Percentiles rank a stretch among this genome's conserved stretches.
Conservation (phyloP, 1,284 basidiomycete genomes). For the Cryptococcus depauperatus region DNA sequence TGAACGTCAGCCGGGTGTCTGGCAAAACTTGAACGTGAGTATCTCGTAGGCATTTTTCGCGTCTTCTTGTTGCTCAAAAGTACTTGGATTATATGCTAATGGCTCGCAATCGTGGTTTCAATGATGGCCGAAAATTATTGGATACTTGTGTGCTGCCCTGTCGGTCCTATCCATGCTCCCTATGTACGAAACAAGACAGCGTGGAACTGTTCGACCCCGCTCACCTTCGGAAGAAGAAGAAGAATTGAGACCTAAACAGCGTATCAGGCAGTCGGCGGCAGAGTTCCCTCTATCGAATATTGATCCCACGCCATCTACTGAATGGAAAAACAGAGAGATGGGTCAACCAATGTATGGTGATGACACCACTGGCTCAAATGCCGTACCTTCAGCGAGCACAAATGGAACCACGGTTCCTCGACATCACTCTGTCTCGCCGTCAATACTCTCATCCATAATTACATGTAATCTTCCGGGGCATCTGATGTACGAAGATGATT, state of each 20-base stretch:
- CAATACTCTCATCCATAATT: constrained; percentile 9
- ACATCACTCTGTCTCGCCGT: constrained; percentile 7
- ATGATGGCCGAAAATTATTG: too few relatives aligned
- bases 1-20: too few relatives aligned
- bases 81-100: too few relatives aligned
- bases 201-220: constrained; percentile 14
- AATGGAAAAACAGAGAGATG: constrained; percentile 7
- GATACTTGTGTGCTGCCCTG: too few relatives aligned
- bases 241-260: constrained; percentile 7
- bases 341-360: constrained; percentile 11
- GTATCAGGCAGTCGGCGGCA: constrained; percentile 7
- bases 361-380: constrained; percentile 4
- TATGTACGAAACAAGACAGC: constrained; percentile 8
- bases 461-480: constrained; percentile 14
- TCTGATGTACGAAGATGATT: constrained; percentile 40
- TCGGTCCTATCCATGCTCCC: too few relatives aligned
- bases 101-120: too few relatives aligned
- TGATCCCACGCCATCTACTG: neutral
- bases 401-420: neutral
- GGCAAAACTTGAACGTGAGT: too few relatives aligned
- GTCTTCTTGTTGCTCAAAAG: too few relatives aligned
- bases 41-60: too few relatives aligned
- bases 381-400: constrained; percentile 1
- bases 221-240: constrained; percentile 12
- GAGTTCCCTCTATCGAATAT: neutral